phyloP scores from a whole-genome alignment of 2,329 filamentous ascomycete genomes.

The Fusarium guadeloupense region DNA sequence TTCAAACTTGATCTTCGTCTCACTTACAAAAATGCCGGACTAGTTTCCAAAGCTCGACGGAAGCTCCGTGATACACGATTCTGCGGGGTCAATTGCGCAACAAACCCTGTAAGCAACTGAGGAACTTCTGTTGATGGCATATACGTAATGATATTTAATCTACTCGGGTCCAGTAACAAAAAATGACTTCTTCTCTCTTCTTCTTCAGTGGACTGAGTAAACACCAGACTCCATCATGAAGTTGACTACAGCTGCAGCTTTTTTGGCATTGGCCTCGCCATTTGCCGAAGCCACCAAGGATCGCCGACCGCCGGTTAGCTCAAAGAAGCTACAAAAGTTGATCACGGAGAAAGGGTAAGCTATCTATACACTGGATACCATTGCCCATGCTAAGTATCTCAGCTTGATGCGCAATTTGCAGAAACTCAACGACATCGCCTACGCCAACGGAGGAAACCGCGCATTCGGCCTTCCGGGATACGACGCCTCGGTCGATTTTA shows the following conservation, averaged over 20 bases:
- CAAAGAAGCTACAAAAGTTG: constrained; percentile 38
- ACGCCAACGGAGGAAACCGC: constrained; percentile 46
- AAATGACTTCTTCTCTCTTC: rapidly evolving
- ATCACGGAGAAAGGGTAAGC: constrained; percentile 39
- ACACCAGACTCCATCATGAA: constrained; percentile 24
- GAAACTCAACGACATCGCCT: constrained; percentile 45
- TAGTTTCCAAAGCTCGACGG: constrained; percentile 25
- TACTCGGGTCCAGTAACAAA: background rate
- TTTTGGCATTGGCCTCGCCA: constrained; percentile 43
- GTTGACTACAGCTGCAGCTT: constrained; percentile 15
- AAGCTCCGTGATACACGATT: constrained; percentile 21
- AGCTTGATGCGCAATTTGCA: constrained; percentile 43
- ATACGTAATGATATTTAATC: background rate
- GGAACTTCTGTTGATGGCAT: constrained; percentile 3
- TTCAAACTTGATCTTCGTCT: constrained; percentile 12
- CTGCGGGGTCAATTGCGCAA: constrained; percentile 29
- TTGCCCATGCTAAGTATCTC: background rate
- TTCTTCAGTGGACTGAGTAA: background rate
- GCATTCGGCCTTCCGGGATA: constrained; percentile 47
- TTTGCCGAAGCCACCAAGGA: constrained; percentile 33
- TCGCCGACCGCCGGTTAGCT: constrained; percentile 27
- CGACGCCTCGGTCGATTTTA: constrained; percentile 48
- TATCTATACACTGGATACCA: rapidly evolving
- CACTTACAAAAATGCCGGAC: background rate
- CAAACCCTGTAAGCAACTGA: background rate